These are phyloP conservation scores for Wickerhamiella kurtzmanii DNA, from an alignment of 805 yeast genomes.

Conservation along the genomic window DNA sequence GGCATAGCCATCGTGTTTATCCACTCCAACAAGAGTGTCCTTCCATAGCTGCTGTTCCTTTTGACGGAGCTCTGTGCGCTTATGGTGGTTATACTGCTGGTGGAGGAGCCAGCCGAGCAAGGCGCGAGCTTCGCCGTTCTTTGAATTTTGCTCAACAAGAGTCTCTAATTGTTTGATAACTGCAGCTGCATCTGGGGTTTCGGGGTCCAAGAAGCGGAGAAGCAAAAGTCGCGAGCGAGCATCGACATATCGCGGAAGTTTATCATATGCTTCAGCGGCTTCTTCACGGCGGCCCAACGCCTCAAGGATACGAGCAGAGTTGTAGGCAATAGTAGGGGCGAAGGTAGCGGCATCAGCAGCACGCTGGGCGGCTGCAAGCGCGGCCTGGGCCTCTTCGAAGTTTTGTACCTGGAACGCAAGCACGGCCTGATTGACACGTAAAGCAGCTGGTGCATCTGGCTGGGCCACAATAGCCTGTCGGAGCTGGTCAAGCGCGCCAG, in stretches of 20 bases:
- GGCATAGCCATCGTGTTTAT: constrained; percentile 78
- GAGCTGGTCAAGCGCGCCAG: constrained; percentile 51
- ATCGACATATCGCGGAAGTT: constrained; percentile 4
- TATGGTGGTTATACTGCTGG: constrained; percentile 19
- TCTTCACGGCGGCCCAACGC: constrained; percentile 27
- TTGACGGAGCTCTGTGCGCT: constrained; percentile 30
- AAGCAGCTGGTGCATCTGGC: constrained; percentile 25
- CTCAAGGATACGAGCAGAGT: constrained; percentile 66
- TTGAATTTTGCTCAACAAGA: constrained; percentile 40
- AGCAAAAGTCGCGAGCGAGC: constrained; percentile 11
- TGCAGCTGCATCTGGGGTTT: constrained; percentile 28
- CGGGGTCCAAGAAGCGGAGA: not conserved
- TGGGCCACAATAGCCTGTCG: constrained; percentile 45
- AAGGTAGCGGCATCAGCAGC: constrained; percentile 6
- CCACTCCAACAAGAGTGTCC: constrained; percentile 65
- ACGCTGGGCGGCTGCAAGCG: constrained; percentile 38
- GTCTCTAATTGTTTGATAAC: constrained; percentile 38
- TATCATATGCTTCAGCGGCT: constrained; percentile 36
- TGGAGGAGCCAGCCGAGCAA: constrained; percentile 82
- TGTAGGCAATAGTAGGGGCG: constrained; percentile 42
- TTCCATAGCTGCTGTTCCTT: constrained; percentile 72
- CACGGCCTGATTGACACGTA: constrained; percentile 76
- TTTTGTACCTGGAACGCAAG: constrained; percentile 57
- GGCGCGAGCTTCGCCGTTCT: constrained; percentile 71
- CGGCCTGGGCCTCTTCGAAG: constrained; percentile 40